Evolutionary conservation across 1,284 basidiomycete species (phyloP).

Genomic region (Cutaneotrichosporon cyanovorans): DNA sequence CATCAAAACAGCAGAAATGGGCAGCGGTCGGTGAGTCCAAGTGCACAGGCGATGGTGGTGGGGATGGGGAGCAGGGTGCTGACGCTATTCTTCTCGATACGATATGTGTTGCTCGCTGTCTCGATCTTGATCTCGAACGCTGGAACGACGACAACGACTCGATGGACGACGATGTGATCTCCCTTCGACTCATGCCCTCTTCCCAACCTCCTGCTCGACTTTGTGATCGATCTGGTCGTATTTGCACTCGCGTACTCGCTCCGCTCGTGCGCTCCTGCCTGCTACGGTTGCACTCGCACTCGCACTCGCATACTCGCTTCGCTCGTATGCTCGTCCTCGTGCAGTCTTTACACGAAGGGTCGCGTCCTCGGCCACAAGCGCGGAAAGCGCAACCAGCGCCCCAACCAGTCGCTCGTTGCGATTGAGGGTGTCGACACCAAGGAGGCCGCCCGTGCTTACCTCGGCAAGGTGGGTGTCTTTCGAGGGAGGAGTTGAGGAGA

Average conservation of each 20-base stretch:
- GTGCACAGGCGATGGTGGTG: too few relatives aligned
- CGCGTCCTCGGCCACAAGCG: slow-evolving; percentile 97
- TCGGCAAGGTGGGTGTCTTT: slow-evolving; percentile 74
- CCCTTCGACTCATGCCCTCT: too few relatives aligned
- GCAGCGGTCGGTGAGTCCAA: not conserved
- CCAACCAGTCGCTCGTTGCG: slow-evolving; percentile 92
- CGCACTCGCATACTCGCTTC: not conserved
- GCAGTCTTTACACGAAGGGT: slow-evolving; percentile 90
- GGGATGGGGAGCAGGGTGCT: not conserved
- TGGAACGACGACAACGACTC: too few relatives aligned
- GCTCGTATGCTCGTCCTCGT: not conserved
- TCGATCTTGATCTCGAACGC: too few relatives aligned
- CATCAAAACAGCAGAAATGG: not conserved
- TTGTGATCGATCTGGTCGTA: not conserved
- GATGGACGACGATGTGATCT: too few relatives aligned
- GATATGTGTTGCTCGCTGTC: too few relatives aligned
- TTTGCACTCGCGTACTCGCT: not conserved
- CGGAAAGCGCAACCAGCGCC: slow-evolving; percentile 89
- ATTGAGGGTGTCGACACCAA: slow-evolving; percentile 93
- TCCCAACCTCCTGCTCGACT: not conserved
- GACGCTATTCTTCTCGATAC: not conserved
- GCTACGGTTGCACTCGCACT: not conserved
- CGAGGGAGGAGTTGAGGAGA: not conserved
- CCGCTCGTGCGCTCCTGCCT: not conserved
- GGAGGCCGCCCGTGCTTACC: slow-evolving; percentile 95